phyloP scores from a whole-genome alignment of 2,329 filamentous ascomycete genomes.

The Talaromyces islandicus region DNA sequence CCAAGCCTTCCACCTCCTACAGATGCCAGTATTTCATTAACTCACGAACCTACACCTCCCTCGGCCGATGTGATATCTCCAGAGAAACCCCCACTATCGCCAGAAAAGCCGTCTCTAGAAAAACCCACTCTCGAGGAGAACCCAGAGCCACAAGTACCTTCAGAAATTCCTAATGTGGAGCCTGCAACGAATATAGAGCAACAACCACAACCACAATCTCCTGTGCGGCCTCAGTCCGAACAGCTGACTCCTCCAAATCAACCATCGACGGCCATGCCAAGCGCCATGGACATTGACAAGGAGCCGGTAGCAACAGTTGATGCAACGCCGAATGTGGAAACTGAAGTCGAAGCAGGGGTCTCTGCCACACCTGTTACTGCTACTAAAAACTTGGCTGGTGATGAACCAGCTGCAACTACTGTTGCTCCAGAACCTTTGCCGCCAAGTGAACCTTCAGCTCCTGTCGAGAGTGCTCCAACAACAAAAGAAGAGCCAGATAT shows the following conservation, averaged over 20 bases:
- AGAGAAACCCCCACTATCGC: constrained; percentile 9
- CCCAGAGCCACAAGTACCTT: background rate
- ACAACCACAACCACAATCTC: background rate
- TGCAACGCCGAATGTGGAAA: constrained; percentile 1
- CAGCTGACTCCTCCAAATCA: constrained; percentile 6
- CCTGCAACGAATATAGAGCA: constrained; percentile 11
- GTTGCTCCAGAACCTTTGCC: constrained; percentile 9
- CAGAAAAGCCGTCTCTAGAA: constrained; percentile 8
- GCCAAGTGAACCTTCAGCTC: background rate
- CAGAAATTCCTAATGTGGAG: background rate
- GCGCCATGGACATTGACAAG: background rate
- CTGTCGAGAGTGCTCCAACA: background rate
- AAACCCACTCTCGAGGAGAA: constrained; percentile 1
- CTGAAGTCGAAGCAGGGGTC: background rate
- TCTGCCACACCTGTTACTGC: background rate
- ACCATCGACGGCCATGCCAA: background rate
- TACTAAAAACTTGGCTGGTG: background rate
- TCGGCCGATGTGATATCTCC: constrained; percentile 3
- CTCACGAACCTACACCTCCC: background rate
- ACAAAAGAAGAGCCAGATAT: background rate
- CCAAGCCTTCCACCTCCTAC: constrained; percentile 5
- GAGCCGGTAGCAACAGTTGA: background rate
- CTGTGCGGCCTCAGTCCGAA: constrained; percentile 8
- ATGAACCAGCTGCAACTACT: constrained; percentile 11
- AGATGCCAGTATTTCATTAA: background rate